A percentile compares a stretch with the other conserved stretches of the same genome.
Evolutionary conservation across 345 rosid species (phyloP).

Genomic region (Lenwebbia sp.): DNA sequence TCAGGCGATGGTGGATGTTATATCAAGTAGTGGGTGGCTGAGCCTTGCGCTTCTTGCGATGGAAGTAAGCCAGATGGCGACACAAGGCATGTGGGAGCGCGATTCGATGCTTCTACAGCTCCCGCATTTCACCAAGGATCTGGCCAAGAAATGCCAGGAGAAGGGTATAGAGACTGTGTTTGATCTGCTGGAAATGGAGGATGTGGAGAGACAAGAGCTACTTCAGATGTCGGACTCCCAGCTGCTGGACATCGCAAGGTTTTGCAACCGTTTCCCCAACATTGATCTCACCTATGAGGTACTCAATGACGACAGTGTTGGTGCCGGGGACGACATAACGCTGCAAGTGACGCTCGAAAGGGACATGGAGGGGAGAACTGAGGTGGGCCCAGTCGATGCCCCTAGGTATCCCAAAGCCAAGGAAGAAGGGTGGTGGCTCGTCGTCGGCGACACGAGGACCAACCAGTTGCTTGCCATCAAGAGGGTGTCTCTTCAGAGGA

Average conservation of each 20-base stretch:
- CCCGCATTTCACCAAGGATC: conserved; percentile 79
- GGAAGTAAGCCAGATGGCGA: conserved; percentile 95
- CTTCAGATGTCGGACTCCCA: conserved; percentile 55
- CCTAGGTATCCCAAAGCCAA: conserved; percentile 66
- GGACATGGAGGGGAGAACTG: conserved; percentile 72
- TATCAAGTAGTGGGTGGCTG: conserved; percentile 85
- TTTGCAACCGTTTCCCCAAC: conserved; percentile 85
- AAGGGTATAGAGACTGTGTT: conserved; percentile 67
- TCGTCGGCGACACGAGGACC: conserved; percentile 69
- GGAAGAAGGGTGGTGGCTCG: conserved; percentile 99
- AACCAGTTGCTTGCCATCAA: conserved; percentile 86
- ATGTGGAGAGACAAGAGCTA: conserved; percentile 68
- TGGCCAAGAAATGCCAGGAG: conserved; percentile 77
- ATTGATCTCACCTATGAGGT: conserved; percentile 65
- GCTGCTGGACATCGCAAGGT: conserved; percentile 71
- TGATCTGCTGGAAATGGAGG: conserved; percentile 91
- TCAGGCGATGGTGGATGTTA: conserved; percentile 89
- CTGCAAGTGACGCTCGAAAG: conserved; percentile 67
- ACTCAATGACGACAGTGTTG: conserved; percentile 36
- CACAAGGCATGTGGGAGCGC: conserved; percentile 96
- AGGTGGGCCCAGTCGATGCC: conserved; percentile 72
- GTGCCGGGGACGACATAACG: conserved; percentile 46
- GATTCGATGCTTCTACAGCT: conserved; percentile 89
- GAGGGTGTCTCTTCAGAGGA: conserved; percentile 74
- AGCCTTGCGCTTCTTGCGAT: conserved; percentile 82